A percentile compares a stretch with the other conserved stretches of the same genome.
Conservation (phyloP, 257 asterid species). For the Scutellaria barbata region DNA sequence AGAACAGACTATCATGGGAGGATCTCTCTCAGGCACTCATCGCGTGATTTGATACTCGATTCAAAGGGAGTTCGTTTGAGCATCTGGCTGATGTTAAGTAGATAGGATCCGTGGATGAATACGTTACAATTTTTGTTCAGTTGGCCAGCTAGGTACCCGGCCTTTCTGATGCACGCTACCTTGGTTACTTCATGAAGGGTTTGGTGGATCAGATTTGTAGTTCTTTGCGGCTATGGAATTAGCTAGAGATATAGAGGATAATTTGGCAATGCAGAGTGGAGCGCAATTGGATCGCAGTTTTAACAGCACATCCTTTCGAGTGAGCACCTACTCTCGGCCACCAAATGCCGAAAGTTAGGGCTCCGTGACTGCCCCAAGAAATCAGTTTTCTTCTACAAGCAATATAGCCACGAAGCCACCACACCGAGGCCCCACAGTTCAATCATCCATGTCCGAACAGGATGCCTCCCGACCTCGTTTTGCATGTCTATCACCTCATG, state of each 20-base stretch:
- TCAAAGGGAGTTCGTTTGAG: not conserved
- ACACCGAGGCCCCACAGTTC: too few species aligned
- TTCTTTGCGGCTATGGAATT: not conserved
- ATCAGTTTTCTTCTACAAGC: too few species aligned
- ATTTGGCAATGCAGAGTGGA: not conserved
- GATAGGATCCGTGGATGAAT: not conserved
- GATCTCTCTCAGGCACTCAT: not conserved
- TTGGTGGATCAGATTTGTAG: not conserved
- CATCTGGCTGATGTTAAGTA: not conserved
- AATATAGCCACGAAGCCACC: too few species aligned
- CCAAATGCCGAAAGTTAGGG: not conserved
- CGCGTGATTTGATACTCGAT: not conserved
- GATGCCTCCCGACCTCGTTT: too few species aligned
- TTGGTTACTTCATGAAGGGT: not conserved
- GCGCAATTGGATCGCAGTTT: not conserved
- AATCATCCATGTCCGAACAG: too few species aligned
- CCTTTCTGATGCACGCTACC: not conserved
- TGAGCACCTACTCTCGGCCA: not conserved
- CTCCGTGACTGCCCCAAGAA: too few species aligned
- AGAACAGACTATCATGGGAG: too few species aligned
- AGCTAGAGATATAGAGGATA: not conserved
- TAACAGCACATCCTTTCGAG: not conserved
- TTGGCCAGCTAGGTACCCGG: not conserved
- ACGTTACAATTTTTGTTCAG: not conserved
- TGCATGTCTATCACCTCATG: too few species aligned